Conservation (phyloP, 2,329 filamentous ascomycete genomes). For the Hypoxylon sp. region DNA sequence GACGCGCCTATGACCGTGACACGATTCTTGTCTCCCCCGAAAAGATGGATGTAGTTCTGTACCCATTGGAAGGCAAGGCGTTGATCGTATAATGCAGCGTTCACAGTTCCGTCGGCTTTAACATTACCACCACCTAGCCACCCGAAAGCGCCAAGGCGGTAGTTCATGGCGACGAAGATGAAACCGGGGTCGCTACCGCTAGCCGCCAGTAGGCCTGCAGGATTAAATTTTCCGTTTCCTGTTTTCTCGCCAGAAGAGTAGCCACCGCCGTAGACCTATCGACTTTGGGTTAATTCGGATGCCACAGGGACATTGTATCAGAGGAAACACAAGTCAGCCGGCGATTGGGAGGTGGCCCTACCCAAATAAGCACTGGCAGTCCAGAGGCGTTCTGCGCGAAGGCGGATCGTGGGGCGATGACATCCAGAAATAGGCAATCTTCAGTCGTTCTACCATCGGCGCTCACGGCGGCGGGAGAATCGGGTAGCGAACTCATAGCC, state of each 20-base stretch:
- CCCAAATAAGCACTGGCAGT: slow-evolving; percentile 18
- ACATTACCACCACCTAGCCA: slow-evolving; percentile 16
- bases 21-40: slow-evolving; percentile 15
- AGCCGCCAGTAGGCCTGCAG: slow-evolving; percentile 12
- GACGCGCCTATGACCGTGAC: slow-evolving; percentile 22
- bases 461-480: background rate
- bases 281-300: background rate
- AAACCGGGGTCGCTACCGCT: slow-evolving; percentile 11
- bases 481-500: slow-evolving; percentile 8
- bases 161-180: slow-evolving; percentile 25
- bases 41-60: slow-evolving; percentile 23
- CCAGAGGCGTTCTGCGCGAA: slow-evolving; percentile 2
- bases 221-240: slow-evolving; percentile 17
- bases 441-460: slow-evolving; percentile 15
- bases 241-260: slow-evolving; percentile 18
- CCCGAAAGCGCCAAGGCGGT: slow-evolving; percentile 17
- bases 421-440: slow-evolving; percentile 19
- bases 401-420: slow-evolving; percentile 14
- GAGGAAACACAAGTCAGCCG: background rate
- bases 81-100: slow-evolving; percentile 18
- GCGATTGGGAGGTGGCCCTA: background rate
- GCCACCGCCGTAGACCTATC: slow-evolving; percentile 11
- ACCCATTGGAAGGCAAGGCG: slow-evolving; percentile 21
- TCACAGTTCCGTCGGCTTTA: slow-evolving; percentile 1
- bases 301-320: background rate